Evolutionary conservation across 2,329 filamentous ascomycete species (phyloP).

Genomic region (Zalaria obscura): DNA sequence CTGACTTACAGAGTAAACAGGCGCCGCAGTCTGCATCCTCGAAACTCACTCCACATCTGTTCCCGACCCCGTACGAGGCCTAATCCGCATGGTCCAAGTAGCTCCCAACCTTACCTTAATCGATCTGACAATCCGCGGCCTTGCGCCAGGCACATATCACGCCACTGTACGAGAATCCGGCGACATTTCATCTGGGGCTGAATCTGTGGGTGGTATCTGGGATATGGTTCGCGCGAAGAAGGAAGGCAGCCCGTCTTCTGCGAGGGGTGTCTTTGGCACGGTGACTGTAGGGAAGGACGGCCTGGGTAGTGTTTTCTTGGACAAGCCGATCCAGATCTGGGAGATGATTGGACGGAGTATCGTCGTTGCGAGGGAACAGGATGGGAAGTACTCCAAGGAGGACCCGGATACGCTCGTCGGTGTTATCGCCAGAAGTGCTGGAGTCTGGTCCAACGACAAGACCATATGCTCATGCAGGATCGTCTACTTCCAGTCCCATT

Average conservation of each 20-base stretch:
- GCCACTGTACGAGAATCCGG: slow-evolving; percentile 77
- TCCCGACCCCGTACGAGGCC: slow-evolving; percentile 59
- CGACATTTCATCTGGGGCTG: slow-evolving; percentile 72
- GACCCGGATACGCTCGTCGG: slow-evolving; percentile 79
- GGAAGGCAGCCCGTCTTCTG: slow-evolving; percentile 29
- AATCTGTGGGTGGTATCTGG: slow-evolving; percentile 76
- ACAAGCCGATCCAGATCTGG: slow-evolving; percentile 77
- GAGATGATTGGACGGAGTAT: slow-evolving; percentile 91
- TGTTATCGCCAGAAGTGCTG: slow-evolving; percentile 86
- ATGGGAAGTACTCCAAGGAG: slow-evolving; percentile 49
- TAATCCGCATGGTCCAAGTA: slow-evolving; percentile 90
- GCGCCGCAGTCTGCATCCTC: slow-evolving; percentile 85
- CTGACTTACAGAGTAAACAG: neutral
- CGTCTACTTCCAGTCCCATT: too few species aligned
- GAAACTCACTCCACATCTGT: slow-evolving; percentile 59
- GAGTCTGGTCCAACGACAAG: slow-evolving; percentile 99
- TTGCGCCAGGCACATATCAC: slow-evolving; percentile 67
- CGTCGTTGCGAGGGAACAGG: slow-evolving; percentile 60
- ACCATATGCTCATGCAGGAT: slow-evolving; percentile 74
- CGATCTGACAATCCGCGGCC: slow-evolving; percentile 73
- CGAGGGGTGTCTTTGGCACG: slow-evolving; percentile 55
- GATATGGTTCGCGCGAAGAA: slow-evolving; percentile 34
- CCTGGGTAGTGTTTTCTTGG: slow-evolving; percentile 65
- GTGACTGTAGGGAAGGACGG: slow-evolving; percentile 65
- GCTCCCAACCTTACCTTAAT: slow-evolving; percentile 64